Evolutionary conservation across 345 rosid genomes (phyloP).

Genomic region (Gossypium turneri): DNA sequence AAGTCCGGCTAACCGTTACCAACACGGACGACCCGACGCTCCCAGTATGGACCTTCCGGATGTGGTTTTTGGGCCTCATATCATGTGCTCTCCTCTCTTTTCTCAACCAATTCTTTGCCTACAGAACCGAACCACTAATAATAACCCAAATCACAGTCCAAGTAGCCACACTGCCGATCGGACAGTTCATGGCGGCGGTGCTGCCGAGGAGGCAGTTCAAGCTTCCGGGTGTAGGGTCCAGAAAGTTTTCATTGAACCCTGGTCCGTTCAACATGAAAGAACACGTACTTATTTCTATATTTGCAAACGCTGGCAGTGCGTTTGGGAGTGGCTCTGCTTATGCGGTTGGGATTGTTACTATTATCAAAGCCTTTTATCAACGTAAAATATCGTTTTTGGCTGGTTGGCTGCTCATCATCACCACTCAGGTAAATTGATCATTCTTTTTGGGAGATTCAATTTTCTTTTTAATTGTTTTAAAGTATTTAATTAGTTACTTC

Average conservation of each 20-base stretch:
- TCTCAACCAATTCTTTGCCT: constrained; percentile 28
- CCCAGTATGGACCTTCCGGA: constrained; percentile 35
- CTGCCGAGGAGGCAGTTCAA: constrained; percentile 26
- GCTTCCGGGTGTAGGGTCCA: constrained; percentile 28
- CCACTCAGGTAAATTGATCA: constrained; percentile 30
- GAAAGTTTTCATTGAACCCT: constrained; percentile 31
- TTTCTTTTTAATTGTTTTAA: not conserved
- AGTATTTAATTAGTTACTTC: not conserved
- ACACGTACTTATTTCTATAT: constrained; percentile 35
- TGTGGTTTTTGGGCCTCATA: constrained; percentile 29
- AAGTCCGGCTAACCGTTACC: constrained; percentile 29
- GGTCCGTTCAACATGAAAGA: constrained; percentile 39
- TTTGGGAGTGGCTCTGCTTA: constrained; percentile 34
- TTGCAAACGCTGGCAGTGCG: constrained; percentile 34
- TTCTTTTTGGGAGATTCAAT: not conserved
- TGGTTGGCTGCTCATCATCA: constrained; percentile 36
- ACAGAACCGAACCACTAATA: constrained; percentile 26
- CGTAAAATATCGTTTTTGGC: constrained; percentile 28
- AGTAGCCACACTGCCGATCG: constrained; percentile 37
- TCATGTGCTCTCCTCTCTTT: constrained; percentile 30
- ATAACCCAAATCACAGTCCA: constrained; percentile 29
- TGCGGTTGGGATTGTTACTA: constrained; percentile 34
- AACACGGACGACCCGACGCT: constrained; percentile 23
- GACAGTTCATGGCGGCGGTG: constrained; percentile 35
- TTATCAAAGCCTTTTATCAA: constrained; percentile 33